phyloP scores from a whole-genome alignment of 805 yeast genomes.

The Cyberlindnera americana region DNA sequence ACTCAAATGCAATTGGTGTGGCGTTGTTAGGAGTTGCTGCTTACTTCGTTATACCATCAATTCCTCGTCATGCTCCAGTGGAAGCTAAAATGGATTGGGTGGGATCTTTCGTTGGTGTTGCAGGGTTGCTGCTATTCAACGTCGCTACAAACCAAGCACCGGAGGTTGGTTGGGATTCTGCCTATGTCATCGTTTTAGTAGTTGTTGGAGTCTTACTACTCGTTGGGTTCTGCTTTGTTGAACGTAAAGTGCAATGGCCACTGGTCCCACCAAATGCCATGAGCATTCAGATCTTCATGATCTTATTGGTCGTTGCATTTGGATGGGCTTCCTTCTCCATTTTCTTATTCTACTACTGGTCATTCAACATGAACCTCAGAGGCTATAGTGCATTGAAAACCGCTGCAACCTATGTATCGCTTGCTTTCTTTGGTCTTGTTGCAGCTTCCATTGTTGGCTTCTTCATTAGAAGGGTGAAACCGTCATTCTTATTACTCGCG shows the following conservation, averaged over 20 bases:
- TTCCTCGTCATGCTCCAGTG: conserved; percentile 18
- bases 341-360: conserved; percentile 64
- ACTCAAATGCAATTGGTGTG: conserved; percentile 37
- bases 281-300: conserved; percentile 42
- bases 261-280: conserved; percentile 50
- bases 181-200: conserved; percentile 56
- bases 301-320: conserved; percentile 46
- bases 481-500: conserved; percentile 46
- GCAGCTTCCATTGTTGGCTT: conserved; percentile 54
- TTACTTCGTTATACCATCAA: conserved; percentile 33
- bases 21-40: conserved; percentile 30
- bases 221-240: conserved; percentile 45
- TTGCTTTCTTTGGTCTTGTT: conserved; percentile 47
- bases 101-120: conserved; percentile 56
- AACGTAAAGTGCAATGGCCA: conserved; percentile 45
- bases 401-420: conserved; percentile 43
- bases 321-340: conserved; percentile 83
- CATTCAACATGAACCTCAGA: conserved; percentile 48
- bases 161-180: conserved; percentile 58
- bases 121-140: conserved; percentile 59
- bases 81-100: conserved; percentile 41
- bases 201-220: conserved; percentile 46
- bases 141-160: conserved; percentile 79
- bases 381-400: conserved; percentile 43
- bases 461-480: conserved; percentile 42